Conservation (phyloP, 2,329 filamentous ascomycete genomes). For the Xylariomycetidae sp. region DNA sequence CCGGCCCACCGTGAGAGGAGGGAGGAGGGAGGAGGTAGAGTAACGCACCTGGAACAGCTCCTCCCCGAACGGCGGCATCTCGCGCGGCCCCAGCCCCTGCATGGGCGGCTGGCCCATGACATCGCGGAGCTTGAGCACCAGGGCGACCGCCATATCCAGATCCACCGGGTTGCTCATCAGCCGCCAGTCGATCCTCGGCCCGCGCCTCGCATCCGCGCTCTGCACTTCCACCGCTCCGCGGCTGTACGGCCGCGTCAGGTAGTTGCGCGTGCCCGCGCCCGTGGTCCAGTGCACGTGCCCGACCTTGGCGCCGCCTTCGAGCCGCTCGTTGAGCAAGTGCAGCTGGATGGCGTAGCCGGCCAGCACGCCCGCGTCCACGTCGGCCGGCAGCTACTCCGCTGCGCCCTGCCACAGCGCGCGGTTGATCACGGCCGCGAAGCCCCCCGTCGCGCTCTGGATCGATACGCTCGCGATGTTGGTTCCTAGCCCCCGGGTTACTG, state of each 20-base stretch:
- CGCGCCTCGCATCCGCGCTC: conserved; percentile 26
- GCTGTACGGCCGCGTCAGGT: conserved; percentile 32
- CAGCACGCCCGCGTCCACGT: conserved; percentile 28
- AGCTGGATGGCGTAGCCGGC: conserved; percentile 33
- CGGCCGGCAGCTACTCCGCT: conserved; percentile 25
- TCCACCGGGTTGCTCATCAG: conserved; percentile 33
- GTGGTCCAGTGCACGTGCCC: conserved; percentile 28
- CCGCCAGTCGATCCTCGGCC: conserved; percentile 33
- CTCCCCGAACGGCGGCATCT: conserved; percentile 10
- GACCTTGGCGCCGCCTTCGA: conserved; percentile 19
- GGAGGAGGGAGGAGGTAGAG: conserved; percentile 3
- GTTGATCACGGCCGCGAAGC: conserved; percentile 21
- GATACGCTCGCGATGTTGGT: conserved; percentile 23
- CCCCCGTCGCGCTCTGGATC: conserved; percentile 27
- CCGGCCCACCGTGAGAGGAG: no score
- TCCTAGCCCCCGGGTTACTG: conserved; percentile 8
- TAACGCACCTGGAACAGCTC: conserved; percentile 1
- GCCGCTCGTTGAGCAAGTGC: conserved; percentile 24
- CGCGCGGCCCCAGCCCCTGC: conserved; percentile 7
- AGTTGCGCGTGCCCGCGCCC: conserved; percentile 23
- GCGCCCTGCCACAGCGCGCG: conserved; percentile 26
- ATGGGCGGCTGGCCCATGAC: conserved; percentile 15
- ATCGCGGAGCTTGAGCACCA: conserved; percentile 27
- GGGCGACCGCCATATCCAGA: conserved; percentile 27
- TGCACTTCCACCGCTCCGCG: conserved; percentile 34